phyloP scores from a whole-genome alignment of 768 basidiomycete genomes.

The Neoboletus brunneissimus region DNA sequence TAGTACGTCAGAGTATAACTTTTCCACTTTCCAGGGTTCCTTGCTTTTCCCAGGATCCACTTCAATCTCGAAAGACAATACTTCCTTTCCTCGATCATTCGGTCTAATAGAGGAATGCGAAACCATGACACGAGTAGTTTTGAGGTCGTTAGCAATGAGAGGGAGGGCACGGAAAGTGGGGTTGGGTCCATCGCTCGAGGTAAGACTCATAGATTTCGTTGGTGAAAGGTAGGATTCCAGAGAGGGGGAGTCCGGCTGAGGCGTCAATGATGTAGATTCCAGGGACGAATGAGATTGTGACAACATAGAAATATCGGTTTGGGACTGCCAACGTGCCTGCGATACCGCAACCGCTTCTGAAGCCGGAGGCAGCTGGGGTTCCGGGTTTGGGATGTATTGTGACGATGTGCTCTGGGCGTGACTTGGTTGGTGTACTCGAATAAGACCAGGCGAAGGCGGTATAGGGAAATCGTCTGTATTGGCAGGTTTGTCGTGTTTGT shows the following conservation, averaged over 20 bases:
- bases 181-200: constrained; percentile 25
- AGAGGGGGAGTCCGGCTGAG: constrained; percentile 30
- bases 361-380: constrained; percentile 17
- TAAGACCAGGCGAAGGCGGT: constrained; percentile 36
- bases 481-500: constrained; percentile 33
- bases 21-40: constrained; percentile 82
- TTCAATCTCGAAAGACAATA: constrained; percentile 80
- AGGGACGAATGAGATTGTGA: constrained; percentile 25
- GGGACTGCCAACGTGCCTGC: constrained; percentile 24
- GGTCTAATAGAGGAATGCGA: constrained; percentile 81
- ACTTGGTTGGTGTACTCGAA: constrained; percentile 6
- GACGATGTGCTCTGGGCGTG: constrained; percentile 10
- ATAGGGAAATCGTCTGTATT: constrained; percentile 53
- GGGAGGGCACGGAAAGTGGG: constrained; percentile 71
- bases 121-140: constrained; percentile 66
- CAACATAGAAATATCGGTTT: constrained; percentile 18
- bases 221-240: constrained; percentile 32
- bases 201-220: constrained; percentile 15
- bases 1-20: constrained; percentile 92
- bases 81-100: constrained; percentile 90
- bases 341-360: constrained; percentile 18
- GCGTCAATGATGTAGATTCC: constrained; percentile 16
- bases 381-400: constrained; percentile 10
- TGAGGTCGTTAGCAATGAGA: constrained; percentile 67
- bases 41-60: constrained; percentile 73